Conservation (phyloP, 1,284 basidiomycete genomes). For the Heterobasidion parviporum region DNA sequence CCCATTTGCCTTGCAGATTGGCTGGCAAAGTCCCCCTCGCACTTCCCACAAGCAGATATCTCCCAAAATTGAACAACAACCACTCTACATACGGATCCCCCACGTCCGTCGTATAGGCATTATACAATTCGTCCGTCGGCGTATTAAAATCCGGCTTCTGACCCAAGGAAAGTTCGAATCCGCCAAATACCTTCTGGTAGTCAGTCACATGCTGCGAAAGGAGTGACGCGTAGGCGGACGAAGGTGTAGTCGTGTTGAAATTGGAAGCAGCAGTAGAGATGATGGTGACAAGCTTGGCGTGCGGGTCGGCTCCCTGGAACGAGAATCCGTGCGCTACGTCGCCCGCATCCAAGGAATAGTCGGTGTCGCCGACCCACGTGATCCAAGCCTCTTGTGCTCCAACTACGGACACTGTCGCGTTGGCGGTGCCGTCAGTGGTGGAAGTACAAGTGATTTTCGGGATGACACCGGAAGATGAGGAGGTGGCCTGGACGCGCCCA, state of each 20-base stretch:
- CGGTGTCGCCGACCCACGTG: slow-evolving; percentile 64
- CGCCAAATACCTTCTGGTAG: slow-evolving; percentile 31
- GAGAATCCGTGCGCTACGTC: slow-evolving; percentile 45
- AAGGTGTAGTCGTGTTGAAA: slow-evolving; percentile 6
- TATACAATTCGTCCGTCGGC: slow-evolving; percentile 51
- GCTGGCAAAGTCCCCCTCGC: slow-evolving; percentile 56
- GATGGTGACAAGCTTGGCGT: slow-evolving; percentile 32
- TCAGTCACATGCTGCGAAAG: slow-evolving; percentile 44
- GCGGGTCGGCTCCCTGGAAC: slow-evolving; percentile 57
- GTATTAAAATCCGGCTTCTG: slow-evolving; percentile 41
- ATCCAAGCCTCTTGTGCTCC: slow-evolving; percentile 46
- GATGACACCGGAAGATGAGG: slow-evolving; percentile 11
- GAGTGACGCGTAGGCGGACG: slow-evolving; percentile 24
- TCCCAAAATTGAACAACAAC: slow-evolving; percentile 66
- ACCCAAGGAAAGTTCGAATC: slow-evolving; percentile 52
- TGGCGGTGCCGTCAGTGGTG: slow-evolving; percentile 18
- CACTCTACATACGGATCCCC: slow-evolving; percentile 66
- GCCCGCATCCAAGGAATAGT: slow-evolving; percentile 57
- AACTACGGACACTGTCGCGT: slow-evolving; percentile 46
- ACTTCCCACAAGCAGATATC: slow-evolving; percentile 57
- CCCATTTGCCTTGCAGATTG: slow-evolving; percentile 73
- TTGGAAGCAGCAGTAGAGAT: slow-evolving; percentile 22
- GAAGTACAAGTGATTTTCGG: slow-evolving; percentile 25
- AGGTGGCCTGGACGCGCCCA: slow-evolving; percentile 32
- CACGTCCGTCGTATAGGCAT: slow-evolving; percentile 40